Evolutionary conservation across 768 basidiomycete species (phyloP).

Genomic region (Rossbeevera mucosa): DNA sequence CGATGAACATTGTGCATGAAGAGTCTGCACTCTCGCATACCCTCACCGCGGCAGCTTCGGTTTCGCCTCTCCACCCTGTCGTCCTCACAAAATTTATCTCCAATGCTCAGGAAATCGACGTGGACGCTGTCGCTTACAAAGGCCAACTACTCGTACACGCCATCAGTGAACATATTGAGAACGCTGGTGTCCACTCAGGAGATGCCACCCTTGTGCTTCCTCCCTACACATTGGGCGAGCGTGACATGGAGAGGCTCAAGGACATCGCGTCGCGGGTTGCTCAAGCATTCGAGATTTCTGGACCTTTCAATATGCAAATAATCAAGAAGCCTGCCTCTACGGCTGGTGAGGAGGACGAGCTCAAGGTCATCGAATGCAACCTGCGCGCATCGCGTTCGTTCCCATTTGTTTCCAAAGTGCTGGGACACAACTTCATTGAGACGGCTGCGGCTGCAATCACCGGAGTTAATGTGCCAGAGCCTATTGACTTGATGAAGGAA

Average conservation of each 20-base stretch:
- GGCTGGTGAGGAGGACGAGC: slow-evolving; percentile 52
- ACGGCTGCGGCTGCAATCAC: slow-evolving; percentile 86
- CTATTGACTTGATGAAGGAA: slow-evolving; percentile 87
- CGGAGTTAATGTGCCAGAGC: slow-evolving; percentile 80
- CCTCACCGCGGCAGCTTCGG: slow-evolving; percentile 92
- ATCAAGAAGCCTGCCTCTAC: slow-evolving; percentile 70
- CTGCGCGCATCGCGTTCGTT: slow-evolving; percentile 96
- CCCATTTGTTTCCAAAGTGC: slow-evolving; percentile 98
- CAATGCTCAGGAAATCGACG: slow-evolving; percentile 94
- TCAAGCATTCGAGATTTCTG: slow-evolving; percentile 90
- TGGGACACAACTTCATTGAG: slow-evolving; percentile 96
- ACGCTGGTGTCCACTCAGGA: slow-evolving; percentile 97
- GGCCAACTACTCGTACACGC: slow-evolving; percentile 93
- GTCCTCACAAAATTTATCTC: slow-evolving; percentile 99
- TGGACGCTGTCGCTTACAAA: slow-evolving; percentile 93
- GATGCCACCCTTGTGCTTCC: slow-evolving; percentile 97
- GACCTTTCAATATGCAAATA: slow-evolving; percentile 99
- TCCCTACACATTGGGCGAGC: slow-evolving; percentile 72
- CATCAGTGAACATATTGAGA: slow-evolving; percentile 97
- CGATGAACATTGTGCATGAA: slow-evolving; percentile 98
- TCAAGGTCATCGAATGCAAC: slow-evolving; percentile 99
- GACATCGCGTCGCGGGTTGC: slow-evolving; percentile 94
- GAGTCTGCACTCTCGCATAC: slow-evolving; percentile 87
- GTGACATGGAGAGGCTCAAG: slow-evolving; percentile 86
- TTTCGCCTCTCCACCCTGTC: slow-evolving; percentile 95